These are phyloP conservation scores for Plasmopara halstedii DNA, from an alignment of 352 stramenopile genomes.

Conservation along the genomic window DNA sequence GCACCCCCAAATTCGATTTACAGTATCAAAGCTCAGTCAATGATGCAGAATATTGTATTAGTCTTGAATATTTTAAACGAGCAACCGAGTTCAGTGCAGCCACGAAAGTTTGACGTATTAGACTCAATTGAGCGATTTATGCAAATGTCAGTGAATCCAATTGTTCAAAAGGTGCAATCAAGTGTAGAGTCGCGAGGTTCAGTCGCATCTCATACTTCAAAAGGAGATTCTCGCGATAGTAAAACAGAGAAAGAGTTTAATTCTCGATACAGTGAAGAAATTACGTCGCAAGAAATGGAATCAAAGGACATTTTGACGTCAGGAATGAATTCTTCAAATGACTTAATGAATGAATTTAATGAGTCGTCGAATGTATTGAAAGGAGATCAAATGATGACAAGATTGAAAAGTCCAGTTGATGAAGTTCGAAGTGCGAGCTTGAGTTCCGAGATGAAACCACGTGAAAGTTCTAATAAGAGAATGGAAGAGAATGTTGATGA, in stretches of 20 bases:
- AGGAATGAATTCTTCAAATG: slow-evolving; percentile 1
- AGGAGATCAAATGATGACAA: too few relatives aligned
- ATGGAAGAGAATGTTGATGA: slow-evolving; percentile 36
- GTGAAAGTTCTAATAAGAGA: too few relatives aligned
- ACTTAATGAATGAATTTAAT: slow-evolving; percentile 12
- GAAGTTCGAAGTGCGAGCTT: slow-evolving; percentile 12
- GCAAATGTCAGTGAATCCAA: slow-evolving; percentile 63
- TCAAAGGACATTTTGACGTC: slow-evolving; percentile 1
- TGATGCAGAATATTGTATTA: slow-evolving; percentile 76
- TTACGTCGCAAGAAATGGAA: slow-evolving; percentile 8
- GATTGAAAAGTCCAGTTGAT: too few relatives aligned
- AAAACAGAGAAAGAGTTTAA: too few relatives aligned
- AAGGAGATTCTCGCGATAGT: too few relatives aligned
- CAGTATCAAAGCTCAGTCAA: slow-evolving; percentile 61
- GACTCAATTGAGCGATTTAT: slow-evolving; percentile 80
- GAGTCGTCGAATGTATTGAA: too few relatives aligned
- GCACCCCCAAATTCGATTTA: slow-evolving; percentile 55
- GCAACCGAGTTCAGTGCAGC: slow-evolving; percentile 32
- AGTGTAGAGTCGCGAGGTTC: slow-evolving; percentile 3
- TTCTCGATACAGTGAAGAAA: slow-evolving; percentile 1
- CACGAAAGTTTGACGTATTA: slow-evolving; percentile 58
- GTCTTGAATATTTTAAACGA: slow-evolving; percentile 60
- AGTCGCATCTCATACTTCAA: background rate
- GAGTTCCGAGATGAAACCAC: slow-evolving; percentile 3
- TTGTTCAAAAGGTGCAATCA: slow-evolving; percentile 56